phyloP scores from a whole-genome alignment of 1,284 basidiomycete genomes.

The Moesziomyces parantarcticus region DNA sequence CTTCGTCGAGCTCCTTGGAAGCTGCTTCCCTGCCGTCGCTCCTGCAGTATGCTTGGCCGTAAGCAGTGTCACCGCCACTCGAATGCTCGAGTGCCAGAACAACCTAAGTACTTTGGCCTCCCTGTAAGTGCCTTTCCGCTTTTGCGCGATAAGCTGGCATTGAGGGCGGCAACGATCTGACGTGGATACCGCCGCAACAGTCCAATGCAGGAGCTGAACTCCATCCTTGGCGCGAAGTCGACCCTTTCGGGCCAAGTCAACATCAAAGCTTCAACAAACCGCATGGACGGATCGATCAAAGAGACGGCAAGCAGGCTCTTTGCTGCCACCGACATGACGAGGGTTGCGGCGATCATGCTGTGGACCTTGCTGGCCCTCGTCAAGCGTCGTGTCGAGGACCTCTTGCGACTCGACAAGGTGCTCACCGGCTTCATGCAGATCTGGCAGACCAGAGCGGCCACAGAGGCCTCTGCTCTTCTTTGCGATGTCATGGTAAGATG shows the following conservation, averaged over 20 bases:
- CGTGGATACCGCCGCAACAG: slow-evolving; percentile 1
- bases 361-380: slow-evolving; percentile 32
- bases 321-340: slow-evolving; percentile 17
- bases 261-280: not conserved
- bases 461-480: slow-evolving; percentile 2
- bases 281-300: not conserved
- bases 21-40: slow-evolving; percentile 23
- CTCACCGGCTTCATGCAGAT: slow-evolving; percentile 26
- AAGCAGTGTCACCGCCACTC: slow-evolving; percentile 1
- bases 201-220: slow-evolving; percentile 15
- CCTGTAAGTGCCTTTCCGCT: slow-evolving; percentile 1
- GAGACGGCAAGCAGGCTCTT: slow-evolving; percentile 3
- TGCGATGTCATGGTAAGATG: slow-evolving; percentile 16
- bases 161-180: too few relatives aligned
- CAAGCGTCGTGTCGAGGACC: slow-evolving; percentile 24
- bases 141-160: not conserved
- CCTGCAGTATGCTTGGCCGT: slow-evolving; percentile 16
- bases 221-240: slow-evolving; percentile 2
- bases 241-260: not conserved
- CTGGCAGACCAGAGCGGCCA: slow-evolving; percentile 8
- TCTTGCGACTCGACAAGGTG: slow-evolving; percentile 15
- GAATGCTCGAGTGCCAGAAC: not conserved
- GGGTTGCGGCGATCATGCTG: slow-evolving; percentile 15
- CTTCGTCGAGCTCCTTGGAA: slow-evolving; percentile 10
- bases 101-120: slow-evolving; percentile 13